Evolutionary conservation across 768 basidiomycete species (phyloP), one percentile per base, ranked within the genome.

Genomic region (Amanita jacksonii): DNA sequence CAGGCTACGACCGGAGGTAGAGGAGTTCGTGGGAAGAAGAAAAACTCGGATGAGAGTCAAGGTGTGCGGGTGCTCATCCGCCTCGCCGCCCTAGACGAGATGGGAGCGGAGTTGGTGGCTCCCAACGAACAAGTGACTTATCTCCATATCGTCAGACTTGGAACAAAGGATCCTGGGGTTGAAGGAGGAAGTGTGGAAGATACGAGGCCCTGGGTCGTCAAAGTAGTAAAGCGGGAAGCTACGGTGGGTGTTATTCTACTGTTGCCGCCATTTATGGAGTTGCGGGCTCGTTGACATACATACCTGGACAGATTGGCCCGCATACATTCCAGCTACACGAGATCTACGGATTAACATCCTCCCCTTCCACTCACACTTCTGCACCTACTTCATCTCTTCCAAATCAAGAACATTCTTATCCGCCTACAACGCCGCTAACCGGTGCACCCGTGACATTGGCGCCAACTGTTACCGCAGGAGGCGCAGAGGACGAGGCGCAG

Each of bases 261-360:
- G 27, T 6, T 42, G 31, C n/a, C 38, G 37, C 16, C 49, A 24
- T 39, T 49, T 10, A 39, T 27, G n/a, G n/a, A n/a, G n/a, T n/a
- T n/a, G n/a, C n/a, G n/a, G n/a, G n/a, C n/a, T n/a, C n/a, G n/a
- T n/a, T n/a, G n/a, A n/a, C n/a, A n/a, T n/a, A n/a, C n/a, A n/a
- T n/a, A n/a, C n/a, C n/a, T 22, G 10, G 48, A 15, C 53, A 85
- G 81, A 96, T 97, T 55, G 92, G 92, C 3, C 73, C 83, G 4
- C 90, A 93, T 56, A 90, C 89, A 0, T 97, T 97, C 79, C 85
- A 92, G 43, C 69, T 97, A 23, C 91, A 94, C 56, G 92, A 97
- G 57, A 97, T 97, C 37, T 97, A 85, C 53, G 92, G 92, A 38
- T 74, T 97, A 4, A 80, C 87, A 0, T 77, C 85, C 5, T 63